A percentile compares a stretch with the other conserved stretches of the same genome.
Evolutionary conservation across 2,329 filamentous ascomycete species (phyloP).

Genomic region (Pseudogymnoascus sp.): DNA sequence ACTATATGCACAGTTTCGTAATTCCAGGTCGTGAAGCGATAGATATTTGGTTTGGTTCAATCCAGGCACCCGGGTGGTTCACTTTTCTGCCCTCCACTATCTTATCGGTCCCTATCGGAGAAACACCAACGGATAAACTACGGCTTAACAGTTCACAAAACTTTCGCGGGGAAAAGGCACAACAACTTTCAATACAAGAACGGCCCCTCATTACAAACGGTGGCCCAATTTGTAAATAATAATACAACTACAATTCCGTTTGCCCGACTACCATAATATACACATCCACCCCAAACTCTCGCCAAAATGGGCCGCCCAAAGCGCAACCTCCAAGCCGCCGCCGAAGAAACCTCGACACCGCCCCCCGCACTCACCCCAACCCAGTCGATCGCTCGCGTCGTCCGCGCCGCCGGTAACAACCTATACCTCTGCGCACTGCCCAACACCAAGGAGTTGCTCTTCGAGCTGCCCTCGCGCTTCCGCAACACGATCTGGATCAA

Average conservation of each 20-base stretch:
- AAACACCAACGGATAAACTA: conserved; percentile 7
- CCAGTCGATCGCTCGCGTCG: conserved; percentile 66
- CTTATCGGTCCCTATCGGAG: conserved; percentile 6
- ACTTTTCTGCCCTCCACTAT: background rate
- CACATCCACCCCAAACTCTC: background rate
- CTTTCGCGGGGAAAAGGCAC: conserved; percentile 2
- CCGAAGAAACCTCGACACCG: conserved; percentile 58
- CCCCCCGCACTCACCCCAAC: conserved; percentile 49
- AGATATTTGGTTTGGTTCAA: background rate
- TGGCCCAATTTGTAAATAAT: background rate
- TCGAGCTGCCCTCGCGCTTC: conserved; percentile 78
- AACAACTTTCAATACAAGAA: background rate
- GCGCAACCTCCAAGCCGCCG: conserved; percentile 68
- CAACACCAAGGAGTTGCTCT: conserved; percentile 55
- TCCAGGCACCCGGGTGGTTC: conserved; percentile 5
- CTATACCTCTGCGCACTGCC: conserved; percentile 74
- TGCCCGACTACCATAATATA: background rate
- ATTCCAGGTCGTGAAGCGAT: background rate
- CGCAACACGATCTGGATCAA: conserved; percentile 92
- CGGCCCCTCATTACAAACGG: background rate
- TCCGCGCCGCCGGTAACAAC: conserved; percentile 81
- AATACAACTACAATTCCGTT: background rate
- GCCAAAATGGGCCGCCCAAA: conserved; percentile 62
- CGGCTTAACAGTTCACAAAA: conserved; percentile 1
- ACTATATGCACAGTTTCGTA: background rate